Evolutionary conservation across 306 rosid species (phyloP).

Genomic region (Castanea mollissima): DNA sequence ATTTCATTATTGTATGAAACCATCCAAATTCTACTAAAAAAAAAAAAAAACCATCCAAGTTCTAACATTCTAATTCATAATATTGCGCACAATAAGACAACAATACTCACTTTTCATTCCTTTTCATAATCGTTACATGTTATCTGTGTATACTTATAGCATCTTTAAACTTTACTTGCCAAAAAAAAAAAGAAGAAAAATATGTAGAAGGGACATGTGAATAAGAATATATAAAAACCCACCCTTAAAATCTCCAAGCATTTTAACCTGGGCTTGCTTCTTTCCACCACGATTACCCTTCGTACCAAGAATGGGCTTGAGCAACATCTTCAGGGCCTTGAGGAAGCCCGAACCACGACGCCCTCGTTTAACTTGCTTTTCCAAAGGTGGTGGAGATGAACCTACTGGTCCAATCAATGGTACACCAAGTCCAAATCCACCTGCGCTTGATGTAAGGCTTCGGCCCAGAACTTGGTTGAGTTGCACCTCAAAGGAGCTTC

Average conservation of each 20-base stretch:
- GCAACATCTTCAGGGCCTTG: conserved; percentile 55
- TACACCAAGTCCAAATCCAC: conserved; percentile 24
- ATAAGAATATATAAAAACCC: background rate
- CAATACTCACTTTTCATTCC: background rate
- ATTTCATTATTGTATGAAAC: too few relatives aligned
- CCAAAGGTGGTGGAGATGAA: conserved; percentile 19
- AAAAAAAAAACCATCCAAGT: too few relatives aligned
- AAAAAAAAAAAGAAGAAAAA: background rate
- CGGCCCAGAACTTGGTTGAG: conserved; percentile 60
- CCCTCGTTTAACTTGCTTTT: conserved; percentile 30
- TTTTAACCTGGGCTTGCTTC: conserved; percentile 38
- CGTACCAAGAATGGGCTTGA: conserved; percentile 47
- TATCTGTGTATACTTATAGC: background rate
- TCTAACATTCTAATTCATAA: too few relatives aligned
- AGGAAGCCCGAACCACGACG: conserved; percentile 33
- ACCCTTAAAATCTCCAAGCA: background rate
- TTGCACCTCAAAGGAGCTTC: conserved; percentile 59
- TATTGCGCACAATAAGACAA: too few relatives aligned
- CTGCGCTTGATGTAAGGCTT: conserved; percentile 53
- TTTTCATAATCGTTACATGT: background rate
- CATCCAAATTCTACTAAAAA: too few relatives aligned
- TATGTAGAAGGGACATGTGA: background rate
- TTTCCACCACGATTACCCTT: conserved; percentile 21
- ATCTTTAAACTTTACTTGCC: background rate
- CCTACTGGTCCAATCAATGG: background rate